Percentiles rank a stretch among this genome's conserved stretches.
Conservation (phyloP, 805 yeast species). For the Pichia pseudocactophila region DNA sequence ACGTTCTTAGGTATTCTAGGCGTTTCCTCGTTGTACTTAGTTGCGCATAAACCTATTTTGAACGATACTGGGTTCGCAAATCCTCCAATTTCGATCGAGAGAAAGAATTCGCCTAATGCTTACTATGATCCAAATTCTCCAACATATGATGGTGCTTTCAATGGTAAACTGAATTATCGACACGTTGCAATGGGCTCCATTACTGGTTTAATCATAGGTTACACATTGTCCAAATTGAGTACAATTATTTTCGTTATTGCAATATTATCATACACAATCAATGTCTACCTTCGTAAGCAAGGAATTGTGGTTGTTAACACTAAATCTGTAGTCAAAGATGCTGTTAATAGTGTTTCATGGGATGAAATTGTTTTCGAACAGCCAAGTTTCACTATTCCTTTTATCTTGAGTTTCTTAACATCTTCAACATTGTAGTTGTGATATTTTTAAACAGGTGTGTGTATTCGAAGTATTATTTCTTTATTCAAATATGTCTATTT, state of each 20-base stretch:
- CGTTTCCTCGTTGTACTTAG: constrained; percentile 13
- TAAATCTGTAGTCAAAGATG: constrained; percentile 6
- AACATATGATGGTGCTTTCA: constrained; percentile 29
- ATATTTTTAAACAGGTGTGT: background rate
- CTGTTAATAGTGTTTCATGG: constrained; percentile 10
- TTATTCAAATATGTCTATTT: background rate
- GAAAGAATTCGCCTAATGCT: background rate
- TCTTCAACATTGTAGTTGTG: constrained; percentile 3
- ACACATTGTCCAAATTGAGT: constrained; percentile 52
- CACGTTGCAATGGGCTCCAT: constrained; percentile 58
- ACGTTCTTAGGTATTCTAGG: constrained; percentile 17
- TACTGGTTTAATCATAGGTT: constrained; percentile 50
- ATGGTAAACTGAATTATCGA: constrained; percentile 46
- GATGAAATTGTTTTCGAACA: constrained; percentile 42
- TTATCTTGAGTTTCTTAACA: constrained; percentile 43
- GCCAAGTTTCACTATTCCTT: constrained; percentile 54
- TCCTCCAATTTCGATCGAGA: constrained; percentile 3
- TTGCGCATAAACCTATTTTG: constrained; percentile 14
- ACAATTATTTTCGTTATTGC: constrained; percentile 42
- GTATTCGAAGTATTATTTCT: background rate
- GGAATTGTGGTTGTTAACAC: constrained; percentile 38
- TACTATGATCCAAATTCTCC: constrained; percentile 14
- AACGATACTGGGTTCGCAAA: constrained; percentile 15
- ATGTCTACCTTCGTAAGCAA: constrained; percentile 49
- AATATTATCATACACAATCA: constrained; percentile 34